These are phyloP conservation scores for Cyathus olla DNA, from an alignment of 1,284 basidiomycete species.

Conservation along the genomic window DNA sequence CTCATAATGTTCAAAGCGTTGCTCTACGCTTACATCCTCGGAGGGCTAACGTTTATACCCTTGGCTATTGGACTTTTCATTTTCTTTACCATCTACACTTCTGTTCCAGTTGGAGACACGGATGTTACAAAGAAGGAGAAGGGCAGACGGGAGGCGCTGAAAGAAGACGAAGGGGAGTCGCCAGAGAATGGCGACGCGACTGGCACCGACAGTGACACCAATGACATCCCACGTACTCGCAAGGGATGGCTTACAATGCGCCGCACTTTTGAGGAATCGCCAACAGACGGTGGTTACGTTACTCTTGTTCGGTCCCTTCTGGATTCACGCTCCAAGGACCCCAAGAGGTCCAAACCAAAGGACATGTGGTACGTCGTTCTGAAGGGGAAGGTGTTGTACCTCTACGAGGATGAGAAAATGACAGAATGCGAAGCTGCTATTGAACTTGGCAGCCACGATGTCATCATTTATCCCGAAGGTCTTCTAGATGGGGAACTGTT, in stretches of 20 bases:
- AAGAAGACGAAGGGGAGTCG: conserved; percentile 36
- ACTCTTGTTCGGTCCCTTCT: conserved; percentile 78
- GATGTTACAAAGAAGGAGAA: conserved; percentile 57
- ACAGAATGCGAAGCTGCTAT: conserved; percentile 89
- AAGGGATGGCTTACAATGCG: conserved; percentile 91
- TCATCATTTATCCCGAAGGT: conserved; percentile 80
- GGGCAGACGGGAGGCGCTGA: conserved; percentile 35
- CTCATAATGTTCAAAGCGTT: conserved; percentile 74
- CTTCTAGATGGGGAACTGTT: conserved; percentile 88
- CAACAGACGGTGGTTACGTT: conserved; percentile 74
- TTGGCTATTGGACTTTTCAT: conserved; percentile 69
- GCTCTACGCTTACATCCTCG: conserved; percentile 86
- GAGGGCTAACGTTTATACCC: conserved; percentile 89
- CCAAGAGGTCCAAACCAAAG: conserved; percentile 82
- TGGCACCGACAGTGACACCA: conserved; percentile 33
- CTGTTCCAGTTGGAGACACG: conserved; percentile 76
- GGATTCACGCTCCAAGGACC: conserved; percentile 82
- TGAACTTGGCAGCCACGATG: conserved; percentile 81
- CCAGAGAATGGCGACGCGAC: conserved; percentile 31
- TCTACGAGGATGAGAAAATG: conserved; percentile 93
- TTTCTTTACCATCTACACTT: conserved; percentile 79
- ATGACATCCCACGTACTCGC: conserved; percentile 73
- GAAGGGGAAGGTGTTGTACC: conserved; percentile 89
- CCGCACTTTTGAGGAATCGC: conserved; percentile 79
- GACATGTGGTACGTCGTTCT: conserved; percentile 92